Percentiles rank a stretch among this genome's conserved stretches.
Evolutionary conservation across 2,329 filamentous ascomycete genomes (phyloP).

Genomic region (Colletotrichum trifolii): DNA sequence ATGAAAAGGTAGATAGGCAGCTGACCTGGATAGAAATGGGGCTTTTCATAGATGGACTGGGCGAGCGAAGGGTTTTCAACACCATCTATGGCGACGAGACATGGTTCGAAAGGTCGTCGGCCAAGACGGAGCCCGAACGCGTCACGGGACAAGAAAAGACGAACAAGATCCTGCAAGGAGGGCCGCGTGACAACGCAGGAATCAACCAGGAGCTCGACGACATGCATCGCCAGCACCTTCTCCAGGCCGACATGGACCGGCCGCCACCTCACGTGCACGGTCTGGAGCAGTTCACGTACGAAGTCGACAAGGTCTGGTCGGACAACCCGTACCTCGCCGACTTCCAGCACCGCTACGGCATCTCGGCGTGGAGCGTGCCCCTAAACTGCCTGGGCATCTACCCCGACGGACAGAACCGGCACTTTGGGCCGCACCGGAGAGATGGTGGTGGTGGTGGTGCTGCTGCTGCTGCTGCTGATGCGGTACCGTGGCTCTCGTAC

Average conservation of each 20-base stretch:
- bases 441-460: too few species aligned
- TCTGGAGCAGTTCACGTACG: neutral
- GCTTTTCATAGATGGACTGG: too few species aligned
- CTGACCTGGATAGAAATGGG: neutral
- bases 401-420: neutral
- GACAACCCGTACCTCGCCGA: constrained; percentile 2
- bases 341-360: neutral
- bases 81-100: constrained; percentile 1
- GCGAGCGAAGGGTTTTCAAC: too few species aligned
- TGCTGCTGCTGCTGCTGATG: too few species aligned
- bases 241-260: too few species aligned
- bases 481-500: too few species aligned
- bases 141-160: neutral
- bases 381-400: neutral
- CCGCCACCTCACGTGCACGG: too few species aligned
- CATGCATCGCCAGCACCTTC: neutral
- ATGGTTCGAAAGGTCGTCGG: neutral
- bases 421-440: too few species aligned
- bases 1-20: neutral
- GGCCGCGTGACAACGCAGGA: too few species aligned
- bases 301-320: neutral
- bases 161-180: too few species aligned
- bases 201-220: neutral
- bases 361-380: neutral
- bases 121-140: neutral